These are phyloP conservation scores for Rhamnella rubrinervis DNA, from an alignment of 331 rosid species.

Conservation along the genomic window DNA sequence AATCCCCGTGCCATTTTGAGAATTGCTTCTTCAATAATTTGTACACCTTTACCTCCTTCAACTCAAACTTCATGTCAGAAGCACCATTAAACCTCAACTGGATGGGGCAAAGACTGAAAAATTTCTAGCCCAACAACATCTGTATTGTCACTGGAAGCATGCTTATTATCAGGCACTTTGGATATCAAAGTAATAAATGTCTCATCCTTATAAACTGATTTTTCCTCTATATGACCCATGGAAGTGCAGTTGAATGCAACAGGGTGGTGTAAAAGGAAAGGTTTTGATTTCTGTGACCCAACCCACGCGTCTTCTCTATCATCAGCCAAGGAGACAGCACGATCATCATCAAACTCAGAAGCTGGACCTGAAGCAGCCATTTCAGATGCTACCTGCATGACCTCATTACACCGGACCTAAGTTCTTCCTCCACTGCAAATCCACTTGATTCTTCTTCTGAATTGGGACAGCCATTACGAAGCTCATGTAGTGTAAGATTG, in stretches of 20 bases:
- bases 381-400: constrained; percentile 50
- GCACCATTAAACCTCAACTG: constrained; percentile 57
- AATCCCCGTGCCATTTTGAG: constrained; percentile 55
- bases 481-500: constrained; percentile 52
- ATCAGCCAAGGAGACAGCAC: constrained; percentile 46
- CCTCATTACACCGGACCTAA: constrained; percentile 43
- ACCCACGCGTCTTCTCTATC: constrained; percentile 48
- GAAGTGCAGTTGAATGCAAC: constrained; percentile 32
- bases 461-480: constrained; percentile 34
- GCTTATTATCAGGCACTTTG: constrained; percentile 33
- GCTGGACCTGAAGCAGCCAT: constrained; percentile 31
- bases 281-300: constrained; percentile 41
- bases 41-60: constrained; percentile 39
- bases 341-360: constrained; percentile 20
- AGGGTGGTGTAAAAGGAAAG: constrained; percentile 44
- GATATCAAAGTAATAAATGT: constrained; percentile 54
- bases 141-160: constrained; percentile 25
- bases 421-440: constrained; percentile 48
- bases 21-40: constrained; percentile 51
- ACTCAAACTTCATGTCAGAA: constrained; percentile 37
- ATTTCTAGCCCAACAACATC: constrained; percentile 46
- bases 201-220: constrained; percentile 30
- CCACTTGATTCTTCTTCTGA: constrained; percentile 30
- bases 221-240: constrained; percentile 19
- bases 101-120: constrained; percentile 54